Evolutionary conservation across 495 filamentous ascomycete species (phyloP), one percentile per base, ranked within the genome.

Genomic region (Amphirosellinia nigrospora): DNA sequence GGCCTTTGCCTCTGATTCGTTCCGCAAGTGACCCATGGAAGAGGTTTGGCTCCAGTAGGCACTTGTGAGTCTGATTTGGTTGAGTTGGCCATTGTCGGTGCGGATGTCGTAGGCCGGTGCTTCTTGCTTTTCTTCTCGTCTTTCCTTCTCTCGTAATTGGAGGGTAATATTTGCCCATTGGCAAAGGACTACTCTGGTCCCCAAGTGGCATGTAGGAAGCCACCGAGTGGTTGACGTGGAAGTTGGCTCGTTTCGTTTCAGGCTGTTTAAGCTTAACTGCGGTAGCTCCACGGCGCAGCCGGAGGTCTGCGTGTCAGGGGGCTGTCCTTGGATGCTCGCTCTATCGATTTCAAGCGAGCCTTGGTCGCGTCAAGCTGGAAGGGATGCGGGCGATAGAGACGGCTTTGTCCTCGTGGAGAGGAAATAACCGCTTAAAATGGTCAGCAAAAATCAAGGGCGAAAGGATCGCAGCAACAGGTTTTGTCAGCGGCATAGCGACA

Each of bases 101-200:
- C 73, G 23, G 74, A 66, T 10, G 72, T 62, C 5, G 69, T 48
- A 11, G 73, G 72, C 7, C 74, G 66, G 45, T 45, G 32, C 16
- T 67, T 67, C 32, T 69, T 68, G 13, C 30, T 52, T 43, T 70
- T 73, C 66, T 76, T 79, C 68, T 74, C 72, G 66, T 71, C 74
- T 50, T 81, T 76, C 21, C 78, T 71, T 36, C 75, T 80, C 48
- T 83, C 80, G 75, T 84, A 87, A 74, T 86, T 86, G 19, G 82
- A 78, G 6, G 86, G 61, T 88, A 84, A 71, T 88, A 88, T 69
- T 86, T 87, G n/a, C 86, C 86, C 73, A 83, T 79, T 0, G 84
- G 84, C 26, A 86, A 73, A 34, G 71, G 74, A 26, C 68, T 75
- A 32, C 78, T 76, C 62, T 80, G 76, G 21, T 70, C 60, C 19